Evolutionary conservation across 805 yeast genomes (phyloP).

Genomic region (Metschnikowia drakensbergensis): DNA sequence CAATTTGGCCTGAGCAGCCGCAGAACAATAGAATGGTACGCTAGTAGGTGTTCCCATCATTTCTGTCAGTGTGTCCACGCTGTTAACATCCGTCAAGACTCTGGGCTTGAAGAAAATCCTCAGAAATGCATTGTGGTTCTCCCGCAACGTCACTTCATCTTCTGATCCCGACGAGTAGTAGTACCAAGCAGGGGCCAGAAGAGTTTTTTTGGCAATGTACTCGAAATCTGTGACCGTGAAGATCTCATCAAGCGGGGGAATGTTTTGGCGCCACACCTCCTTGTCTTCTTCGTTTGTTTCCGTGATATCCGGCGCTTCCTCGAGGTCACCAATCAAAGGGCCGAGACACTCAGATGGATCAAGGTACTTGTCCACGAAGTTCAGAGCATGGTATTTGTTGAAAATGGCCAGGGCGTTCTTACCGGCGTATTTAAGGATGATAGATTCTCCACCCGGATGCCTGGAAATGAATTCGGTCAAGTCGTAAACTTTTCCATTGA

Average conservation of each 20-base stretch:
- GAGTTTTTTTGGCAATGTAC: conserved; percentile 31
- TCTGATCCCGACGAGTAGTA: conserved; percentile 86
- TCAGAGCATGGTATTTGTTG: conserved; percentile 38
- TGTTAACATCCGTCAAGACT: conserved; percentile 74
- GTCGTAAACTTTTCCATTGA: conserved; percentile 34
- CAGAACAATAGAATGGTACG: conserved; percentile 85
- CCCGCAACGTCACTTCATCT: conserved; percentile 86
- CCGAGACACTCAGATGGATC: conserved; percentile 21
- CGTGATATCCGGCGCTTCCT: conserved; percentile 13
- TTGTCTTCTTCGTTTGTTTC: conserved; percentile 20
- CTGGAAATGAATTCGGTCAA: conserved; percentile 33
- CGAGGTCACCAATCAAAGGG: conserved; percentile 21
- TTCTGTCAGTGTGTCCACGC: conserved; percentile 64
- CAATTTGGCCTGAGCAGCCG: conserved; percentile 87
- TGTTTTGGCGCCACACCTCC: conserved; percentile 15
- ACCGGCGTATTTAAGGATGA: conserved; percentile 36
- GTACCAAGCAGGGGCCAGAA: conserved; percentile 35
- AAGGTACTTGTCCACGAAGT: conserved; percentile 19
- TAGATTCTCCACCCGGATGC: conserved; percentile 51
- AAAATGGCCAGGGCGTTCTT: conserved; percentile 49
- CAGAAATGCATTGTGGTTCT: conserved; percentile 87
- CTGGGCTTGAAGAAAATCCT: conserved; percentile 84
- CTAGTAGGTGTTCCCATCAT: conserved; percentile 68
- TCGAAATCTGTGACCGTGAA: conserved; percentile 40
- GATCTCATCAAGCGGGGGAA: conserved; percentile 31